Evolutionary conservation across 768 basidiomycete species (phyloP).

Genomic region (Leccinum aurantiacum): DNA sequence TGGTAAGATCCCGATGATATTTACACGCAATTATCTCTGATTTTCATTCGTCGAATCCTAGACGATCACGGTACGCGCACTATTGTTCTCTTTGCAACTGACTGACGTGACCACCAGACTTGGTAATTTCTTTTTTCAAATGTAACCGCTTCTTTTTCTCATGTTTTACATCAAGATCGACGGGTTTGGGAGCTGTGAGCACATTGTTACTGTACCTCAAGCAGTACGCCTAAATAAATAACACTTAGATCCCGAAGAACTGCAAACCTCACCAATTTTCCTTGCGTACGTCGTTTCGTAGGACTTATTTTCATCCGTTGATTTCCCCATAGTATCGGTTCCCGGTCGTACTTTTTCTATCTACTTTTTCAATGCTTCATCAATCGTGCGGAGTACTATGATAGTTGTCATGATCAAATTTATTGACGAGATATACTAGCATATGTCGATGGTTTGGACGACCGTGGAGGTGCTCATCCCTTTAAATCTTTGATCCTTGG

Average conservation of each 20-base stretch:
- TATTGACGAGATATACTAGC: conserved; percentile 13
- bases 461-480: conserved; percentile 58
- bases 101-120: conserved; percentile 36
- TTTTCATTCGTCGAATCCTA: conserved; percentile 25
- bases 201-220: not conserved
- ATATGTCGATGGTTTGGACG: conserved; percentile 67
- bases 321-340: conserved; percentile 61
- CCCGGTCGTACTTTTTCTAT: conserved; percentile 88
- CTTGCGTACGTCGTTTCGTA: conserved; percentile 45
- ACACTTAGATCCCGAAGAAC: conserved; percentile 71
- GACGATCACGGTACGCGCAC: conserved; percentile 72
- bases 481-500: conserved; percentile 77
- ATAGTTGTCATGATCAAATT: not conserved
- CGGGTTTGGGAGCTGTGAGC: conserved; percentile 80
- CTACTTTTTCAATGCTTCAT: conserved; percentile 93
- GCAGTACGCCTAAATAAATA: not conserved
- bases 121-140: conserved; percentile 37
- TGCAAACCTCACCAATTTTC: conserved; percentile 74
- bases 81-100: not conserved
- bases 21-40: not conserved
- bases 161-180: conserved; percentile 54
- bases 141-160: not conserved
- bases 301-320: not conserved
- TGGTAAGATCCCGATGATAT: conserved; percentile 43
- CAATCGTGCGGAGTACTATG: conserved; percentile 49